These are phyloP conservation scores for Pichia membranifaciens DNA, from an alignment of 805 yeast genomes.

Conservation along the genomic window DNA sequence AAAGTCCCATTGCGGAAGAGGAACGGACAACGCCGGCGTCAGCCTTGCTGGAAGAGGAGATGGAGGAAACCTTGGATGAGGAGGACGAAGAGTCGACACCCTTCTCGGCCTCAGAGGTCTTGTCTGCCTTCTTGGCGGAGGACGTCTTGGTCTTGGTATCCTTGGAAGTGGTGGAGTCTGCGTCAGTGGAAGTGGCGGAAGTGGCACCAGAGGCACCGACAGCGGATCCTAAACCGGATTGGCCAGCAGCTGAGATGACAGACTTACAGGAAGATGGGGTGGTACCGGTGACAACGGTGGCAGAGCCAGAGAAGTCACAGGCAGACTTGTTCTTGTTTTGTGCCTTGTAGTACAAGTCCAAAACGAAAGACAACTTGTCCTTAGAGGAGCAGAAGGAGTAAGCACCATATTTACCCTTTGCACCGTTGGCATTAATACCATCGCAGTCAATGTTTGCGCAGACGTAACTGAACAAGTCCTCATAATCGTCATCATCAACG, in stretches of 20 bases:
- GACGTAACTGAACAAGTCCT: conserved; percentile 49
- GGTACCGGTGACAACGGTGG: conserved; percentile 42
- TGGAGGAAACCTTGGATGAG: conserved; percentile 16
- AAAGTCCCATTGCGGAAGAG: conserved; percentile 16
- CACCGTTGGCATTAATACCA: conserved; percentile 59
- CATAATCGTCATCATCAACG: conserved; percentile 52
- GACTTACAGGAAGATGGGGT: conserved; percentile 53
- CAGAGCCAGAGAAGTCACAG: conserved; percentile 68
- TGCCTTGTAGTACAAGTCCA: conserved; percentile 57
- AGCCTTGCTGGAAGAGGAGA: conserved; percentile 17
- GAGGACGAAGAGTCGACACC: conserved; percentile 11
- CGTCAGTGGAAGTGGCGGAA: no score
- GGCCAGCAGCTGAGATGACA: conserved; percentile 59
- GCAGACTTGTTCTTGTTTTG: conserved; percentile 42
- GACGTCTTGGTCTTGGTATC: conserved; percentile 9
- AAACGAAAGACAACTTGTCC: conserved; percentile 57
- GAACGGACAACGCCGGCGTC: conserved; percentile 13
- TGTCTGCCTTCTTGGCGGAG: conserved; percentile 1
- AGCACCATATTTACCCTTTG: conserved; percentile 62
- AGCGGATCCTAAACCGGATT: conserved; percentile 59
- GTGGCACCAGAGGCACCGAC: conserved; percentile 23
- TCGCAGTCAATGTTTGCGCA: conserved; percentile 54
- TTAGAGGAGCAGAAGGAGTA: conserved; percentile 65
- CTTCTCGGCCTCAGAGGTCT: background rate
- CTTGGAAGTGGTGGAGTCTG: conserved; percentile 13